These are phyloP conservation scores for Globisporangium orthogonon DNA, from an alignment of 352 stramenopile species.

Conservation along the genomic window DNA sequence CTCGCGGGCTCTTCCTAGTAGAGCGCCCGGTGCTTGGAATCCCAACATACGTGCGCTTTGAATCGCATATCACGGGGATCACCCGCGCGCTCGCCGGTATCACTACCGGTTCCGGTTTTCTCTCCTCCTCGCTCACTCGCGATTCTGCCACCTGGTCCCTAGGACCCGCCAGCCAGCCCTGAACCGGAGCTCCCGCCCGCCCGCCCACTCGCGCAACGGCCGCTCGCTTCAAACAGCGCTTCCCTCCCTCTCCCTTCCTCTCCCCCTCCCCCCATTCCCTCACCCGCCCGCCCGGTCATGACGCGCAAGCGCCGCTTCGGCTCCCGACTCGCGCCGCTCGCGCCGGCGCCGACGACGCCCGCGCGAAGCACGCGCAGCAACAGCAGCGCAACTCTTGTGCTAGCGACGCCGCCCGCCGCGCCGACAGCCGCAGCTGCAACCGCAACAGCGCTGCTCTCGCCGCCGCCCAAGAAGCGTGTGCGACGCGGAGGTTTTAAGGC, in stretches of 20 bases:
- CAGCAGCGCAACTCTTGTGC: neutral
- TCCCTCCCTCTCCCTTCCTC: too few species aligned
- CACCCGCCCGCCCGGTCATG: neutral
- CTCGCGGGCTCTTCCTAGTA: too few species aligned
- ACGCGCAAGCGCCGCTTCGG: constrained; percentile 15
- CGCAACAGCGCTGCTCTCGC: constrained; percentile 30
- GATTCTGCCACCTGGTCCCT: constrained; percentile 6
- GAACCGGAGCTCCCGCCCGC: neutral
- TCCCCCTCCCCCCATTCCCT: neutral
- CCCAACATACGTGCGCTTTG: too few species aligned
- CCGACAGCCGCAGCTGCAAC: neutral
- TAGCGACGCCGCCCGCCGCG: neutral
- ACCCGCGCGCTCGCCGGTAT: constrained; percentile 3
- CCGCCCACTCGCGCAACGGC: constrained; percentile 11
- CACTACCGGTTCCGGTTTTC: constrained; percentile 11
- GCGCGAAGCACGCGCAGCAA: constrained; percentile 3
- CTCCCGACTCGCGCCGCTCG: neutral
- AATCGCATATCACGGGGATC: too few species aligned
- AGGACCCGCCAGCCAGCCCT: neutral
- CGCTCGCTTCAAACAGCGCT: constrained; percentile 14
- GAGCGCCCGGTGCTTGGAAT: too few species aligned
- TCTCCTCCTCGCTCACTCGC: constrained; percentile 3
- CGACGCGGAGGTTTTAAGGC: constrained; percentile 31
- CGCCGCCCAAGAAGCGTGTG: constrained; percentile 45
- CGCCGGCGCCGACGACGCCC: neutral